phyloP scores from a whole-genome alignment of 2,329 filamentous ascomycete genomes.

The Fusarium sp. region DNA sequence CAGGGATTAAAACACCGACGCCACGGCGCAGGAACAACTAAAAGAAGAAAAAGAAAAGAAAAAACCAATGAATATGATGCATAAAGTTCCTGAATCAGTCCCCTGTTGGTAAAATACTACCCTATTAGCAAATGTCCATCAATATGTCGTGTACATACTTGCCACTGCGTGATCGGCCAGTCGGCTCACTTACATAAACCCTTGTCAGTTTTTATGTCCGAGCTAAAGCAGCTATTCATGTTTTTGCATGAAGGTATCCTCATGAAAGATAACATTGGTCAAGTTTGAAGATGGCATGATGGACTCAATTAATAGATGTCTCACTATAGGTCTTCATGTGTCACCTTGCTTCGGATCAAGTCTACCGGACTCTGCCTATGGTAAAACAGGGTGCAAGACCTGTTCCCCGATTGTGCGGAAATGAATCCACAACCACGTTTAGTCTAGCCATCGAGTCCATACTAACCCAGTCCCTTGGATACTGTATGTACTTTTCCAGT shows the following conservation, averaged over 20 bases:
- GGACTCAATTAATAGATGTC: not conserved
- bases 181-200: slow-evolving; percentile 9
- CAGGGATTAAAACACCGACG: slow-evolving; percentile 13
- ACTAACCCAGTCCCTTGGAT: not conserved
- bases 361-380: not conserved
- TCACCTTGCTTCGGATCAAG: not conserved
- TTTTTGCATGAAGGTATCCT: not conserved
- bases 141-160: not conserved
- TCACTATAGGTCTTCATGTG: not conserved
- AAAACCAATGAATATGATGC: not conserved
- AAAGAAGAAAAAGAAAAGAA: not conserved
- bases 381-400: not conserved
- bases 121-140: not conserved
- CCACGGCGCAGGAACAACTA: slow-evolving; percentile 1
- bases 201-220: not conserved
- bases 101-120: not conserved
- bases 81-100: not conserved
- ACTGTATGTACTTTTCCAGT: not conserved
- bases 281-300: not conserved
- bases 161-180: not conserved
- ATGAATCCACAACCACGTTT: slow-evolving; percentile 13
- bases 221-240: not conserved
- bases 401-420: not conserved
- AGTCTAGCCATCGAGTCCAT: not conserved
- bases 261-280: not conserved